Base-by-base conservation (phyloP, 306 rosid genomes). In the Castanospermum australe region DNA sequence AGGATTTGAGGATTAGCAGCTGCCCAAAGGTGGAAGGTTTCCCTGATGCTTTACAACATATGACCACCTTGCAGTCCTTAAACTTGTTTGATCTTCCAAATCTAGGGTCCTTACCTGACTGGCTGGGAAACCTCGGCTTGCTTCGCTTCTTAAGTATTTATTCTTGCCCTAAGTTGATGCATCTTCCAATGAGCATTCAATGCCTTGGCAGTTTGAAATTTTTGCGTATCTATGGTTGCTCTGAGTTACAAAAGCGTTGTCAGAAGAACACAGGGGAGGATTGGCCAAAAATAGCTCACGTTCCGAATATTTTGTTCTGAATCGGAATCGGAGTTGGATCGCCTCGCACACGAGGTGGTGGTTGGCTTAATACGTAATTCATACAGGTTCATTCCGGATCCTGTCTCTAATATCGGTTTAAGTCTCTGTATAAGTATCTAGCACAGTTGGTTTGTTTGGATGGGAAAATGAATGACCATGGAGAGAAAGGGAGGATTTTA, bases 1-100 rank as follows among this genome's bases (percentile, higher is more conserved):
- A 71, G 67, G 9, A 1, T 1, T 44, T 77, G 30, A 0, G 0
- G 0, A 55, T 77, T 55, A 3, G 1, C 0, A 0, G 5, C 0
- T 68, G 41, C 17, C 14, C 25, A 0, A 18, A 47, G 2, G 73
- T 69, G 20, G 84, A 84, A n/a, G 57, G 20, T 32, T n/a, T 84
- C 0, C 55, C 38, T 39, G 81, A 57, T 36, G 78, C 69, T 57
- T 79, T 79, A 32, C 65, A 70, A 22, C 76, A 75, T 51, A 44
- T 63, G 50, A 41, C 71, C 15, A 1, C 59, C n/a, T 30, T 75
- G 0, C 10, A 8, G 47, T 14, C n/a, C 0, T 75, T 79, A 21
- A 0, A 0, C 0, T 20, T 84, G 15, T 0, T 0, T 8, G 8
- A 21, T 67, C 75, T 84, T 17, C 75, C 64, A 9, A 68, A 79